Conservation (phyloP, 768 basidiomycete genomes). For the Amanita molliuscula region DNA sequence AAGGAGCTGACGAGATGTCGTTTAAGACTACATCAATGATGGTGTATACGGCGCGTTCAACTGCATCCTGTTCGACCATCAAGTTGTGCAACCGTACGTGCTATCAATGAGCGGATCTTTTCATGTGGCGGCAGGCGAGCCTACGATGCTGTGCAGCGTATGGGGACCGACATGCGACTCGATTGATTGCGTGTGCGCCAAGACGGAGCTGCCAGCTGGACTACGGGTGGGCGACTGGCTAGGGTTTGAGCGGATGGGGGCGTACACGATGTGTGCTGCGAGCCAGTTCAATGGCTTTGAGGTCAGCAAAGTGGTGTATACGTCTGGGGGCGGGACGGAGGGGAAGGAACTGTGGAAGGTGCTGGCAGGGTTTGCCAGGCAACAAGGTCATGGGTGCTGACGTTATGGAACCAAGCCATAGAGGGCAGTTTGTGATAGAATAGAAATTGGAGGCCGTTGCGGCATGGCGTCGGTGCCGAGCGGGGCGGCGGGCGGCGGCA, state of each 20-base stretch:
- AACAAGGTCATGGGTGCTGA: not conserved
- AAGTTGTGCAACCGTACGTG: constrained; percentile 77
- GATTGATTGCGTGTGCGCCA: constrained; percentile 81
- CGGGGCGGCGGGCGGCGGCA: not conserved
- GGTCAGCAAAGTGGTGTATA: constrained; percentile 71
- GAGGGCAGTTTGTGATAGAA: too few species aligned
- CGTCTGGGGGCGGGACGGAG: constrained; percentile 43
- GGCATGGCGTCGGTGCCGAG: constrained; percentile 1
- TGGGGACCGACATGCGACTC: constrained; percentile 99
- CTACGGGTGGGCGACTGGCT: constrained; percentile 95
- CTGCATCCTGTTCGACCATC: constrained; percentile 97
- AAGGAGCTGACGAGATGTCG: constrained; percentile 6
- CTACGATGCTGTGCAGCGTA: constrained; percentile 52
- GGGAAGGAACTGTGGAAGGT: constrained; percentile 40
- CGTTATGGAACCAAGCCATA: not conserved
- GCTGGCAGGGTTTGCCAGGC: constrained; percentile 38
- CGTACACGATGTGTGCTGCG: constrained; percentile 96
- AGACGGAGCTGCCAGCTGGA: constrained; percentile 48
- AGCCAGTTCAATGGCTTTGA: constrained; percentile 93
- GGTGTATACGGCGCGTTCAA: constrained; percentile 97
- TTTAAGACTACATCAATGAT: constrained; percentile 94
- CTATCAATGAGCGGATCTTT: constrained; percentile 62
- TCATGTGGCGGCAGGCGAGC: constrained; percentile 33
- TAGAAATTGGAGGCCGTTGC: not conserved
- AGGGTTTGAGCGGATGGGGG: constrained; percentile 97